phyloP scores from a whole-genome alignment of 768 basidiomycete genomes.

The Inosperma sp. region DNA sequence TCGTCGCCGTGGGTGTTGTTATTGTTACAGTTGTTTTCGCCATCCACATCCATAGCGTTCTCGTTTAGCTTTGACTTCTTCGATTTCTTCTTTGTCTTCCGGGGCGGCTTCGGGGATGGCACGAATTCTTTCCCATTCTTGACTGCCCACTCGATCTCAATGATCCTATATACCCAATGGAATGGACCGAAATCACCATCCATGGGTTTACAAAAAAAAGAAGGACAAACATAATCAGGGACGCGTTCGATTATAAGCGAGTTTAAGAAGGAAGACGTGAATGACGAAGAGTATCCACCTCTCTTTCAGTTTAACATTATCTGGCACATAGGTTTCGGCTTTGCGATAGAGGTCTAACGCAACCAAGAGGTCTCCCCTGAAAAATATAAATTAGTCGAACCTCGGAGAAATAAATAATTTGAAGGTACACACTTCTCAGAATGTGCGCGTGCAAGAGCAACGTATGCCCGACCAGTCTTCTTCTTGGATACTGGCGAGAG shows the following conservation, averaged over 20 bases:
- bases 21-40: too few species aligned
- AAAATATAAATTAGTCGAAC: constrained; percentile 2
- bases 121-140: constrained; percentile 57
- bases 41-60: constrained; percentile 29
- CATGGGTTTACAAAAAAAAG: constrained; percentile 29
- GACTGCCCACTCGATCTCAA: constrained; percentile 78
- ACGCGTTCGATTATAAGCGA: constrained; percentile 34
- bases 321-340: constrained; percentile 79
- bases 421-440: constrained; percentile 62
- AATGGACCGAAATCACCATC: constrained; percentile 26
- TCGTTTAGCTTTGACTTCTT: constrained; percentile 25
- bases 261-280: constrained; percentile 57
- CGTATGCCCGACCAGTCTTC: constrained; percentile 78
- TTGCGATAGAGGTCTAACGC: constrained; percentile 81
- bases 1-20: too few species aligned
- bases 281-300: constrained; percentile 78
- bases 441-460: constrained; percentile 75
- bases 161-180: constrained; percentile 55
- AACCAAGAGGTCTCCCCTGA: constrained; percentile 72
- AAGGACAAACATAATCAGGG: constrained; percentile 41
- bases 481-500: constrained; percentile 73
- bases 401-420: background rate
- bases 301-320: constrained; percentile 80
- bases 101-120: constrained; percentile 49
- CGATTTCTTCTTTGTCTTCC: constrained; percentile 36